Evolutionary conservation across 2,329 filamentous ascomycete species (phyloP).

Genomic region (Aspergillus ibericus): DNA sequence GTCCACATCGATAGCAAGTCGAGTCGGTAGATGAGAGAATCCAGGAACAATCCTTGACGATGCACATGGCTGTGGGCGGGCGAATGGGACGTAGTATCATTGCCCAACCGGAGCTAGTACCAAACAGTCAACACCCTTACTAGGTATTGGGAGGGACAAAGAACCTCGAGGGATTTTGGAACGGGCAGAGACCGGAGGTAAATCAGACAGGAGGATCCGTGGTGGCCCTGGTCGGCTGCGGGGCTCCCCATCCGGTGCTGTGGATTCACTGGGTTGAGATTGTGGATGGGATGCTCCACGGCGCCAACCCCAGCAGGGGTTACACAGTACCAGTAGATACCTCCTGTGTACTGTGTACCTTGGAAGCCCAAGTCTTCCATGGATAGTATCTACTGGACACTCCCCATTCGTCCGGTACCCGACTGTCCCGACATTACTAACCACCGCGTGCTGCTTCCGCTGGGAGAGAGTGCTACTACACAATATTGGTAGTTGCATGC

Average conservation of each 20-base stretch:
- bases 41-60: not conserved
- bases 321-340: not conserved
- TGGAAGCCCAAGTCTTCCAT: too few species aligned
- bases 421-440: too few species aligned
- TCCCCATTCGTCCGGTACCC: not conserved
- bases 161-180: not conserved
- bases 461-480: not conserved
- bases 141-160: not conserved
- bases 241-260: not conserved
- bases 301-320: not conserved
- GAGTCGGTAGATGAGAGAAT: not conserved
- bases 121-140: not conserved
- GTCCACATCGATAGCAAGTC: not conserved
- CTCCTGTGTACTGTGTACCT: too few species aligned
- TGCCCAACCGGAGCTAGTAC: not conserved
- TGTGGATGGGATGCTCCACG: not conserved
- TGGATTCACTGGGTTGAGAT: not conserved
- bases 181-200: not conserved
- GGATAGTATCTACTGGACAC: not conserved
- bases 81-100: not conserved
- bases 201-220: not conserved
- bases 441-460: not conserved
- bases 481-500: too few species aligned
- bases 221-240: not conserved
- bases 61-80: not conserved